phyloP scores from a whole-genome alignment of 1,139 yeast species.

The Saccharomyces hybrid region DNA sequence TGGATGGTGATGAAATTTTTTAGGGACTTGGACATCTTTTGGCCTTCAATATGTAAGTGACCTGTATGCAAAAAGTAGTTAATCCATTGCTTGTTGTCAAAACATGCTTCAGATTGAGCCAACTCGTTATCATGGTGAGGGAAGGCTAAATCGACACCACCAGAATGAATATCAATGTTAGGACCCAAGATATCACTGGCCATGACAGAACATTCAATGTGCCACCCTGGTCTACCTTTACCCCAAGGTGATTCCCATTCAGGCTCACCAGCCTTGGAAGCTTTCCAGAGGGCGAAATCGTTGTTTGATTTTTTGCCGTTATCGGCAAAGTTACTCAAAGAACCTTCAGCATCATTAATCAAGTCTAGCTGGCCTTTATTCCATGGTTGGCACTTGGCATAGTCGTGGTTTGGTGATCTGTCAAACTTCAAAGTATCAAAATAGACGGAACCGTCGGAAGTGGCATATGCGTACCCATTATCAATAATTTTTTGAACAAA shows the following conservation, averaged over 20 bases:
- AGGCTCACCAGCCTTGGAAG: conserved; percentile 96
- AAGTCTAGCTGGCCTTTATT: conserved; percentile 81
- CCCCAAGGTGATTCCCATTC: conserved; percentile 97
- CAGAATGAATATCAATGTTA: conserved; percentile 88
- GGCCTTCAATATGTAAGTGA: conserved; percentile 95
- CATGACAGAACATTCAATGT: conserved; percentile 98
- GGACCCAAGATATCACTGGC: conserved; percentile 83
- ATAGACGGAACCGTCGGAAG: conserved; percentile 87
- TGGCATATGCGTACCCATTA: conserved; percentile 78
- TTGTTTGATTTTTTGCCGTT: conserved; percentile 62
- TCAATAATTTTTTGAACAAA: conserved; percentile 67
- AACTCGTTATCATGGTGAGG: conserved; percentile 99
- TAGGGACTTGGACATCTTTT: conserved; percentile 91
- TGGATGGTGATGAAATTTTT: conserved; percentile 92
- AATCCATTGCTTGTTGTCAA: conserved; percentile 87
- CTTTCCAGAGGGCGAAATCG: conserved; percentile 96
- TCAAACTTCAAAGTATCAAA: conserved; percentile 85
- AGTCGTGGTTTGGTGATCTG: conserved; percentile 58
- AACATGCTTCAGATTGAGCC: conserved; percentile 94
- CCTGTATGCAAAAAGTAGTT: conserved; percentile 95
- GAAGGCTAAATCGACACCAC: conserved; percentile 94
- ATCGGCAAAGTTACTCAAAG: conserved; percentile 47
- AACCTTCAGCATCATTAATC: conserved; percentile 93
- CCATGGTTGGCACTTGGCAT: conserved; percentile 98
- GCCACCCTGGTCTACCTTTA: conserved; percentile 98